These are phyloP conservation scores for Ophiostoma novo-ulmi DNA, from an alignment of 2,329 filamentous ascomycete genomes.

Conservation along the genomic window DNA sequence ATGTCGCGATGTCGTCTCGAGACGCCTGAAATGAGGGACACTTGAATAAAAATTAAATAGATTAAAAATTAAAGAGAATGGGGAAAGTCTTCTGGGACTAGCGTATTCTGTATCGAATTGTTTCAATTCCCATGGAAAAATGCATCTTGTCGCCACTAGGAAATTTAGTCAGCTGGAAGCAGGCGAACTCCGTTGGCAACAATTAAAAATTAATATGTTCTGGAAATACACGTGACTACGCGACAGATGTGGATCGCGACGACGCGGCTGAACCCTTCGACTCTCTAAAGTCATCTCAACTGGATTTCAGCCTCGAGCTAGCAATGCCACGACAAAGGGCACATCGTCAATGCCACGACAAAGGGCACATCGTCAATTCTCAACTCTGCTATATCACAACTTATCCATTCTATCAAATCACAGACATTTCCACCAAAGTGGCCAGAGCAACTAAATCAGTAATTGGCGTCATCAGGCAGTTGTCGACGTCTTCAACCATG, in stretches of 20 bases:
- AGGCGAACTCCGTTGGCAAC: neutral
- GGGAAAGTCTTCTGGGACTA: neutral
- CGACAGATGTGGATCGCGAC: neutral
- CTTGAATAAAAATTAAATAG: neutral
- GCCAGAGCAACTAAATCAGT: neutral
- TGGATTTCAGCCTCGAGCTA: neutral
- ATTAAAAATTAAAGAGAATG: neutral
- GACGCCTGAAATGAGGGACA: neutral
- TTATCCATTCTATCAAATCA: too few species aligned
- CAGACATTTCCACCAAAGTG: neutral
- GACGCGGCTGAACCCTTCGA: neutral
- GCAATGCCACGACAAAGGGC: too few species aligned
- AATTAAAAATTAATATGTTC: neutral
- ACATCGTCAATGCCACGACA: too few species aligned
- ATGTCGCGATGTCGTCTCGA: neutral
- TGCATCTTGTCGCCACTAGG: neutral
- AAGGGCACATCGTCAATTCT: too few species aligned
- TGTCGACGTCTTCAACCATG: slow-evolving; percentile 22
- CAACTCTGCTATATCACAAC: too few species aligned
- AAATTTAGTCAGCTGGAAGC: neutral
- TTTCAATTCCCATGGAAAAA: slow-evolving; percentile 1
- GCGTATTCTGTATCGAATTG: neutral
- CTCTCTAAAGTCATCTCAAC: neutral
- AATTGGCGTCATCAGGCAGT: slow-evolving; percentile 13
- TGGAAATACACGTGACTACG: neutral